Base-by-base conservation (phyloP, 179 eudicot species). In the Silene coronaria region DNA sequence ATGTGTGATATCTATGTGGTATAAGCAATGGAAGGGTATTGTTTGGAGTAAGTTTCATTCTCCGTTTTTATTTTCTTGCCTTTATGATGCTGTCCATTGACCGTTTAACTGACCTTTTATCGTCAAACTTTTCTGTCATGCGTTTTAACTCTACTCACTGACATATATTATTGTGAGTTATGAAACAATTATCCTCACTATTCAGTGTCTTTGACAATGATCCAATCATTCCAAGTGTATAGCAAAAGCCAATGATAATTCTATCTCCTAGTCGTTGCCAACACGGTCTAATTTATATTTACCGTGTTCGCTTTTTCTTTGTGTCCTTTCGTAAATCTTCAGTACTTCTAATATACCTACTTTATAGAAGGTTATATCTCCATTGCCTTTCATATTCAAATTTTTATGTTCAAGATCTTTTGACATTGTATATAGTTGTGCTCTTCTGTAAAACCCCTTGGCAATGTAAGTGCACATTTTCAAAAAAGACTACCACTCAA, bases 81-180 rank as follows among this genome's bases (percentile, higher is more conserved):
- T 63, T 63, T 63, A 26, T 61, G 67, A 63, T 63, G 38, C 36
- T 28, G 66, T 63, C 67, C 38, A 63, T 63, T 63, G 36, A 63
- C 22, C 67, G 8, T 63, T 63, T 16, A 16, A 4, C 67, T 27
- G 32, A 28, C 21, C 28, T 63, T 28, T 14, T 28, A 28, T 26
- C 42, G 26, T 28, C 13, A 9, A 63, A 27, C 30, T 21, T 63
- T 16, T 30, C 19, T 28, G 36, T 5, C n/a, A 6, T 23, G 30
- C n/a, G 14, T 10, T 62, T 27, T 24, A n/a, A 62, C 14, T 62
- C n/a, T 3, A 60, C 22, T 2, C 65, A 23, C 65, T 5, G 26
- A 60, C 28, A 60, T 23, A 21, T 21, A 23, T 23, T 23, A 23
- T 21, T 7, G 28, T 23, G 28, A 62, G 36, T 62, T 62, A 7